Conservation (phyloP, 1,139 yeast genomes). For the Yamadazyma friedrichii region DNA sequence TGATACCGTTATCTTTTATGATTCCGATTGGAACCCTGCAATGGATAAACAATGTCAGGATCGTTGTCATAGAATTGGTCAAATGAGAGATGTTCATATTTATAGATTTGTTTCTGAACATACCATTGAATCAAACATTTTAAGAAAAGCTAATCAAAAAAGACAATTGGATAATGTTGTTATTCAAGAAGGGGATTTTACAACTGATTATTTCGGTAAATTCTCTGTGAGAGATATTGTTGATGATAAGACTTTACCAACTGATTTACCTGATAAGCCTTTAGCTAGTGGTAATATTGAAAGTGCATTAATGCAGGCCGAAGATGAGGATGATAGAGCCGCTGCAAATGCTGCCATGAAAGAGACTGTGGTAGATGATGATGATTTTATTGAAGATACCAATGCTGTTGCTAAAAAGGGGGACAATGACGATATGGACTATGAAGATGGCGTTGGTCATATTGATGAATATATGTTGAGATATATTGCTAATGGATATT, state of each 20-base stretch:
- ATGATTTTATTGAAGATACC: constrained; percentile 63
- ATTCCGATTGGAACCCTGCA: constrained; percentile 99
- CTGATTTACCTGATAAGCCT: constrained; percentile 37
- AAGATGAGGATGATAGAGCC: constrained; percentile 90
- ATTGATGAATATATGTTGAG: constrained; percentile 96
- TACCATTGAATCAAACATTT: constrained; percentile 93
- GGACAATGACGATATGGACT: constrained; percentile 50
- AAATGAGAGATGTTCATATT: constrained; percentile 95
- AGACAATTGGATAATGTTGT: constrained; percentile 92
- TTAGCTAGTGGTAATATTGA: constrained; percentile 52
- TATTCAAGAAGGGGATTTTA: constrained; percentile 97
- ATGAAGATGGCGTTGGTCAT: constrained; percentile 78
- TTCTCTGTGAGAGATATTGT: constrained; percentile 86
- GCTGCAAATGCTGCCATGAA: constrained; percentile 90
- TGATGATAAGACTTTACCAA: constrained; percentile 54
- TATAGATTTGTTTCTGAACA: constrained; percentile 94
- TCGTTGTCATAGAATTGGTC: constrained; percentile 98
- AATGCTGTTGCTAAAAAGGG: constrained; percentile 22
- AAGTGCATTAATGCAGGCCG: constrained; percentile 82
- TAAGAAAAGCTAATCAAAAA: constrained; percentile 94
- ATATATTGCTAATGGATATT: constrained; percentile 80
- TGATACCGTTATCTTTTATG: constrained; percentile 97
- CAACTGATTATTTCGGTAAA: constrained; percentile 92
- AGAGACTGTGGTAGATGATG: constrained; percentile 82
- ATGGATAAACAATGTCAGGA: constrained; percentile 99